These are phyloP conservation scores for Pichia sp. DNA, from an alignment of 1,139 yeast species.

Conservation along the genomic window DNA sequence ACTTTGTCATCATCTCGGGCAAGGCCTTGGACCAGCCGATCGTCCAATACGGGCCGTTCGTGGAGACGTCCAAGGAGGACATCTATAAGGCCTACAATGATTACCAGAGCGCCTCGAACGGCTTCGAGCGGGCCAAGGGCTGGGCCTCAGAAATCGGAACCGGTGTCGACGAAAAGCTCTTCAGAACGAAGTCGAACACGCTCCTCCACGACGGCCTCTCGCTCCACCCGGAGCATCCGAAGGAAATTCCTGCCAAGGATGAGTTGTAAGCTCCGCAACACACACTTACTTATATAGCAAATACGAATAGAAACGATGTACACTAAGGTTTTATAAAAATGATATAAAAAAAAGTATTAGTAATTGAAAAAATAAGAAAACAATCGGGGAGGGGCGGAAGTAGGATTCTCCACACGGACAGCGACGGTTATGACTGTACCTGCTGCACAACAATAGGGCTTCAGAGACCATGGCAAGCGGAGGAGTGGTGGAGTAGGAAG, in stretches of 20 bases:
- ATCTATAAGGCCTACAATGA: conserved; percentile 67
- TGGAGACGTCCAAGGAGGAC: conserved; percentile 58
- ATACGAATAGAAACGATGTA: neutral
- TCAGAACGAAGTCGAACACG: conserved; percentile 21
- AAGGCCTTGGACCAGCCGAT: conserved; percentile 69
- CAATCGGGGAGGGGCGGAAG: neutral
- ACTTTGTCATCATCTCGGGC: conserved; percentile 74
- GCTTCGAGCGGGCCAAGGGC: conserved; percentile 63
- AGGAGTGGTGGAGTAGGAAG: neutral
- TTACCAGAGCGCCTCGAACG: conserved; percentile 63
- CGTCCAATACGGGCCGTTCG: conserved; percentile 90
- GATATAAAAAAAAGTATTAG: too few species aligned
- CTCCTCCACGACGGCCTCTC: conserved; percentile 4
- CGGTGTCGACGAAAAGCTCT: conserved; percentile 39
- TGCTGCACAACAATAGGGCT: too few species aligned
- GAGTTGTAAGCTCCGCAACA: conserved; percentile 7
- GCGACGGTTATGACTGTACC: neutral
- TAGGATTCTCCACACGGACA: neutral
- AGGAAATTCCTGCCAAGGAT: conserved; percentile 8
- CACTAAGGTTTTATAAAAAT: neutral
- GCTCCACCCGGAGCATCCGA: conserved; percentile 4
- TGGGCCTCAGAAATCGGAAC: conserved; percentile 66
- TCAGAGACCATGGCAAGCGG: too few species aligned
- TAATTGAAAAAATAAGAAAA: too few species aligned
- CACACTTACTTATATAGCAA: too few species aligned